Conservation (phyloP, 495 filamentous ascomycete species). For the Hapsidospora chrysogenum region DNA sequence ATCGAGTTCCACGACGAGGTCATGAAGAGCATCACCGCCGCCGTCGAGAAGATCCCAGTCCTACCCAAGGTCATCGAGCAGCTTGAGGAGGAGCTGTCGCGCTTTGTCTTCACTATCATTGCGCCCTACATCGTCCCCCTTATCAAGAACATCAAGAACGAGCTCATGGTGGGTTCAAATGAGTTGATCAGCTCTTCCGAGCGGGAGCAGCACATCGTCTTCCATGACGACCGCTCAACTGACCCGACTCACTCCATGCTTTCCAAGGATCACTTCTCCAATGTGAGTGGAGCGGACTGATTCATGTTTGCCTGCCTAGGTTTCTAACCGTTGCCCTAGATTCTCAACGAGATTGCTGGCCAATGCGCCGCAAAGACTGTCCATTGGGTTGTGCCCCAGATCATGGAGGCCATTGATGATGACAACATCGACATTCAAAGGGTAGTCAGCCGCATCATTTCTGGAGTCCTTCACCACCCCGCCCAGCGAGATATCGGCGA, state of each 20-base stretch:
- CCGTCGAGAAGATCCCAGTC: conserved; percentile 66
- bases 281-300: conserved; percentile 33
- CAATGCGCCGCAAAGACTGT: conserved; percentile 61
- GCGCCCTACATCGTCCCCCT: conserved; percentile 77
- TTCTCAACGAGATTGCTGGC: conserved; percentile 79
- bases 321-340: conserved; percentile 18
- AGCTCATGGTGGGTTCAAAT: conserved; percentile 66
- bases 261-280: conserved; percentile 83
- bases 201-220: conserved; percentile 70
- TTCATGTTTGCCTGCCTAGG: no score
- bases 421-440: conserved; percentile 47
- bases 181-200: conserved; percentile 71
- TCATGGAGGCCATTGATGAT: conserved; percentile 78
- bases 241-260: conserved; percentile 95
- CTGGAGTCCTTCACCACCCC: conserved; percentile 77
- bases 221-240: conserved; percentile 52
- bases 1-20: conserved; percentile 80
- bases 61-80: conserved; percentile 65
- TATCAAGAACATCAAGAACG: conserved; percentile 67
- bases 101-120: conserved; percentile 74
- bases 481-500: conserved; percentile 51
- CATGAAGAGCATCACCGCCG: conserved; percentile 57
- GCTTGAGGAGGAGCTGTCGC: conserved; percentile 57
- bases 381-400: conserved; percentile 67
- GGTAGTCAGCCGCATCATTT: conserved; percentile 54